phyloP scores from a whole-genome alignment of 148 eudicot genomes.

The Euryodendron excelsum region DNA sequence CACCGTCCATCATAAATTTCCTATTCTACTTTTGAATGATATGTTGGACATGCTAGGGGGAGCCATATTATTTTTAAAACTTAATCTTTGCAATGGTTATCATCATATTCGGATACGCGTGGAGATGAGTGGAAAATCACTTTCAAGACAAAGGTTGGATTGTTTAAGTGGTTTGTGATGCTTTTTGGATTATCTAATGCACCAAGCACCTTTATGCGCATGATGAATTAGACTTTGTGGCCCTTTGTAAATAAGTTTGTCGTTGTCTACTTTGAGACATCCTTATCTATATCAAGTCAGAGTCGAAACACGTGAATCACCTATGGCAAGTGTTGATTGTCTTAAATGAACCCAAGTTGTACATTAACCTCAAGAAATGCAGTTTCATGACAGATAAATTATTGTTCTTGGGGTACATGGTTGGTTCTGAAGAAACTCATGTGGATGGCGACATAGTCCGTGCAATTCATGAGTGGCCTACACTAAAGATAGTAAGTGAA shows the following conservation, averaged over 20 bases:
- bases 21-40: too few relatives aligned
- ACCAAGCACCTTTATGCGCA: too few relatives aligned
- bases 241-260: background rate
- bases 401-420: background rate
- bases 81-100: too few relatives aligned
- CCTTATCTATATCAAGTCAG: background rate
- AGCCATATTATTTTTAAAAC: too few relatives aligned
- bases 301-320: background rate
- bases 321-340: background rate
- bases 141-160: background rate
- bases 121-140: too few relatives aligned
- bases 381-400: background rate
- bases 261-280: slow-evolving; percentile 7
- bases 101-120: too few relatives aligned
- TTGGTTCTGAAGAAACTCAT: background rate
- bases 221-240: too few relatives aligned
- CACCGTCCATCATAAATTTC: too few relatives aligned
- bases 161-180: background rate
- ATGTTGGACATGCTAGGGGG: too few relatives aligned
- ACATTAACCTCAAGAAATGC: background rate
- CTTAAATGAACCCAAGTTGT: too few relatives aligned
- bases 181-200: too few relatives aligned
- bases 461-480: background rate
- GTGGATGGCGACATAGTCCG: background rate
- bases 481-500: background rate